Evolutionary conservation across 2,329 filamentous ascomycete genomes (phyloP).

Genomic region (Trematosphaeria pertusa): DNA sequence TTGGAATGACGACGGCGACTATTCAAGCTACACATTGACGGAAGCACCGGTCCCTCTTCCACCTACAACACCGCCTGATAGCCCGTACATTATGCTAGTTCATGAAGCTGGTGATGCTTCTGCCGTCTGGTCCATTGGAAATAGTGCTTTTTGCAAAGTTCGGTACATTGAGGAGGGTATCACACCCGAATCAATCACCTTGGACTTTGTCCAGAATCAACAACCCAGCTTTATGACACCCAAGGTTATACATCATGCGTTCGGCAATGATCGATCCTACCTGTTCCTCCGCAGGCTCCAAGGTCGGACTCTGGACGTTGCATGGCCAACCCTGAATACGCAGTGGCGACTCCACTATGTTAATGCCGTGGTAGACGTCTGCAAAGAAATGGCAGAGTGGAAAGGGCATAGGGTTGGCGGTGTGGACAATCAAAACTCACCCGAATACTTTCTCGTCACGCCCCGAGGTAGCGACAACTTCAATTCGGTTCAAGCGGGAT

Average conservation of each 20-base stretch:
- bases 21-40: constrained; percentile 16
- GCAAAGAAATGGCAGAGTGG: constrained; percentile 16
- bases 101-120: constrained; percentile 28
- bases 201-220: constrained; percentile 13
- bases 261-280: constrained; percentile 30
- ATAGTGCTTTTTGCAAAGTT: constrained; percentile 30
- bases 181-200: constrained; percentile 16
- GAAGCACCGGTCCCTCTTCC: constrained; percentile 1
- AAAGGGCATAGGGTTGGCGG: constrained; percentile 6
- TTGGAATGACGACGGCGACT: constrained; percentile 14
- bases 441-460: constrained; percentile 8
- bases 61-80: constrained; percentile 5
- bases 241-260: constrained; percentile 19
- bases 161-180: constrained; percentile 15
- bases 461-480: constrained; percentile 5
- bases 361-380: constrained; percentile 17
- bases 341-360: constrained; percentile 27
- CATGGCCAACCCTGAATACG: constrained; percentile 34
- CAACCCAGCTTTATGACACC: constrained; percentile 16
- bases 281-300: constrained; percentile 30
- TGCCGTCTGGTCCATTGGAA: constrained; percentile 27
- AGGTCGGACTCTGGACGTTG: constrained; percentile 30
- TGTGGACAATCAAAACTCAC: constrained; percentile 8
- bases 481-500: constrained; percentile 5
- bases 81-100: constrained; percentile 20